Evolutionary conservation across 148 eudicot species (phyloP), one percentile per base, ranked within the genome.

Genomic region (Rhododendron henanense): DNA sequence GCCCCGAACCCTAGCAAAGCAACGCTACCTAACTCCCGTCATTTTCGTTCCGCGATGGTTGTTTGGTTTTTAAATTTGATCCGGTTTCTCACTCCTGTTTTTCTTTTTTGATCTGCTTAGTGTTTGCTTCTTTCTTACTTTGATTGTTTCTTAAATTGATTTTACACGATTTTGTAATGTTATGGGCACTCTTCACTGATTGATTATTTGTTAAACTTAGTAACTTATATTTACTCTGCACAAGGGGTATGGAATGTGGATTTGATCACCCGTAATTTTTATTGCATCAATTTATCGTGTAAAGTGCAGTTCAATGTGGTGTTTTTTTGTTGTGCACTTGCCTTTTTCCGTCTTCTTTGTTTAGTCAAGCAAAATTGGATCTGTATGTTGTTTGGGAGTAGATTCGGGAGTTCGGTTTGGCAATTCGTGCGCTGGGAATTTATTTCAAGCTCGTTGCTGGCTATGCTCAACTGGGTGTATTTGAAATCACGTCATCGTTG

Each of bases 1-100:
- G n/a, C 83, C 78, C 65, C 63, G 65, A 90, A 85, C 85, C 89
- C 85, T 86, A 87, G 48, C 67, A 35, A 3, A 21, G 21, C 59
- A 16, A 15, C 59, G 25, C 78, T 61, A 28, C 74, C 37, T 21
- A 6, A 6, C 48, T 74, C 63, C 10, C 55, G 9, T 48, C 84
- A 81, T 37, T 87, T 61, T 73, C 81, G 45, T 87, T 82, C 61
- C 78, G 3, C 76, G 21, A 55, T 85, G 11, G 48, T 79, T 65
- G n/a, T 25, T 7, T 53, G 25, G 21, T 74, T 59, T 41, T 47
- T 25, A 9, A 25, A 25, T 57, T 76, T 78, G 33, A 78, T 78
- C 31, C 44, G 81, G 28, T 35, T 83, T 61, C 23, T 23, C 25
- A 61, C 25, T 57, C 33, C 3, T 1, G 11, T 14, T 51, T 61